phyloP scores from a whole-genome alignment of 1,284 basidiomycete species.

The Cryptococcus sp. region DNA sequence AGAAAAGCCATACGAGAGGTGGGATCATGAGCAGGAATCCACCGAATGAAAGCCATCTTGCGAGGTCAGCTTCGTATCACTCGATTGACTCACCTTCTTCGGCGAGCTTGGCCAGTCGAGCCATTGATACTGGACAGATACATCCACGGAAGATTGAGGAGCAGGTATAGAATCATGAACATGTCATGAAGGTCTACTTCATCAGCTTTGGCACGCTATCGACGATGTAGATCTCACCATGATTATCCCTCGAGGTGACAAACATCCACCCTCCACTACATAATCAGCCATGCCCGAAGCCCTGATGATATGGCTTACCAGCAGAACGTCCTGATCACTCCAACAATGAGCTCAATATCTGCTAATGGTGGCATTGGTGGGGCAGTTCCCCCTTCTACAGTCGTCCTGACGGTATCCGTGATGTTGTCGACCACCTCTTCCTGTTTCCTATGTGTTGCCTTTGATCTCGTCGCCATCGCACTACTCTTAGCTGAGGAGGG shows the following conservation, averaged over 20 bases:
- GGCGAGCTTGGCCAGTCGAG: slow-evolving; percentile 19
- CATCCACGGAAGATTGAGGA: slow-evolving; percentile 86
- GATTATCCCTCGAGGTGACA: slow-evolving; percentile 58
- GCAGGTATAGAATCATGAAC: slow-evolving; percentile 79
- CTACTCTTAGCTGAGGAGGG: slow-evolving; percentile 1
- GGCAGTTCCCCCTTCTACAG: slow-evolving; percentile 2
- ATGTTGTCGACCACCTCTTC: slow-evolving; percentile 8
- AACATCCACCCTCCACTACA: slow-evolving; percentile 73
- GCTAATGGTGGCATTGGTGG: slow-evolving; percentile 46
- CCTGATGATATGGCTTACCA: slow-evolving; percentile 50
- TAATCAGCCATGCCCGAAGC: background rate
- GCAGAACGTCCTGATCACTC: slow-evolving; percentile 69
- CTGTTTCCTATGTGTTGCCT: background rate
- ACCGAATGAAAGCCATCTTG: slow-evolving; percentile 15
- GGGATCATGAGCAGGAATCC: slow-evolving; percentile 64
- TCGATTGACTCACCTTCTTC: slow-evolving; percentile 52
- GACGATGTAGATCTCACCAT: slow-evolving; percentile 23
- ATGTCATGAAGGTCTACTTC: slow-evolving; percentile 69
- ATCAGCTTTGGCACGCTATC: background rate
- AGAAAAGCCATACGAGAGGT: slow-evolving; percentile 76
- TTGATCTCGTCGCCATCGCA: background rate
- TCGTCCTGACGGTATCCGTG: slow-evolving; percentile 4
- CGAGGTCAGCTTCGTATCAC: slow-evolving; percentile 2
- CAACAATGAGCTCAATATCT: slow-evolving; percentile 58
- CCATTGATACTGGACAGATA: slow-evolving; percentile 56